Evolutionary conservation across 163 green algal species (phyloP).

Genomic region (Chlorella variabilis): DNA sequence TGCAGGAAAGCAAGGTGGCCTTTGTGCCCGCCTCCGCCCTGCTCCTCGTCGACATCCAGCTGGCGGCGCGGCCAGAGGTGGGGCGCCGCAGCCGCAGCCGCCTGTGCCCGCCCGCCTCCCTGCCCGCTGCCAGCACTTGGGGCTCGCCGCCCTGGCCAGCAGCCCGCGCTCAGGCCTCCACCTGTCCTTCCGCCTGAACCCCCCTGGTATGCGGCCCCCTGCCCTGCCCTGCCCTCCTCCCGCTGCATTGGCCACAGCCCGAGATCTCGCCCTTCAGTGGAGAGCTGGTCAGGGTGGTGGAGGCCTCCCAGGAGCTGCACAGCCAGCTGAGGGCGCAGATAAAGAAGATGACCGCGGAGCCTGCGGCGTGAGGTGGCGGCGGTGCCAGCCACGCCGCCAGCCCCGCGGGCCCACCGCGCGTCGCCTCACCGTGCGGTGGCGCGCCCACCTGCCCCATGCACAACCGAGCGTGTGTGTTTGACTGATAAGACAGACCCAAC

Average conservation of each 20-base stretch:
- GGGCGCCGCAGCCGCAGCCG: background rate
- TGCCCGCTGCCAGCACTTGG: too few relatives aligned
- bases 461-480: too few relatives aligned
- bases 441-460: too few relatives aligned
- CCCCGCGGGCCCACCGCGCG: too few relatives aligned
- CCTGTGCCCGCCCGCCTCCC: too few relatives aligned
- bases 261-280: background rate
- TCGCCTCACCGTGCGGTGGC: too few relatives aligned
- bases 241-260: background rate
- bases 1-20: background rate
- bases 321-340: background rate
- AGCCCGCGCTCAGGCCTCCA: too few relatives aligned
- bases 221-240: background rate
- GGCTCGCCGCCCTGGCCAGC: too few relatives aligned
- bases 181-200: too few relatives aligned
- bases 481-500: too few relatives aligned
- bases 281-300: background rate
- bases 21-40: slow-evolving; percentile 1
- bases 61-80: background rate
- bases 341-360: background rate
- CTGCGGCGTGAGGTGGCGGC: background rate
- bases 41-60: slow-evolving; percentile 8
- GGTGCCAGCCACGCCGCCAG: too few relatives aligned
- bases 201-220: too few relatives aligned
- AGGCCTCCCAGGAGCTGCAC: background rate